Evolutionary conservation across 1,284 basidiomycete genomes (phyloP).

Genomic region (Blastosporella zonata): DNA sequence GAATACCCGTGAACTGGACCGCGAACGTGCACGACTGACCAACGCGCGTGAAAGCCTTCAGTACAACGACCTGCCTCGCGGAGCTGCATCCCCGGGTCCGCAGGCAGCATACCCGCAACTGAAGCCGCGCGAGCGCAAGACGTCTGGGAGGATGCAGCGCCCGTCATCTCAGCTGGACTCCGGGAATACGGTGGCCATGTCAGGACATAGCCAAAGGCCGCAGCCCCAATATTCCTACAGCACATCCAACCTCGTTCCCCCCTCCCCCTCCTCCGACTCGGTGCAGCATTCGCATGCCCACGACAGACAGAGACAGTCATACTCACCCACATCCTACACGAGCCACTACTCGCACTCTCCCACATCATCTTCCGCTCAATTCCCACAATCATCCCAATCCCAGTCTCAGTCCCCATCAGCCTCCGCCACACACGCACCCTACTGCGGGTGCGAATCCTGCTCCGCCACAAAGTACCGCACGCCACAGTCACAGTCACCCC

Average conservation of each 20-base stretch:
- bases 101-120: slow-evolving; percentile 16
- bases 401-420: not conserved
- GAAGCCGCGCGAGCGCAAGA: slow-evolving; percentile 33
- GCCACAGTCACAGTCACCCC: slow-evolving; percentile 25
- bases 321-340: slow-evolving; percentile 11
- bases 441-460: slow-evolving; percentile 60
- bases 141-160: slow-evolving; percentile 30
- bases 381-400: slow-evolving; percentile 4
- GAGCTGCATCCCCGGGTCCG: not conserved
- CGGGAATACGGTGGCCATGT: slow-evolving; percentile 4
- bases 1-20: slow-evolving; percentile 51
- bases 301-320: slow-evolving; percentile 19
- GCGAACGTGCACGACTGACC: slow-evolving; percentile 42
- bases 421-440: slow-evolving; percentile 42
- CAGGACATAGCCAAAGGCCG: slow-evolving; percentile 8
- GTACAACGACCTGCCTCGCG: slow-evolving; percentile 17
- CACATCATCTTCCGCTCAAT: slow-evolving; percentile 8
- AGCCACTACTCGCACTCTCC: slow-evolving; percentile 14
- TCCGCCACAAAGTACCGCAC: slow-evolving; percentile 50
- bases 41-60: slow-evolving; percentile 27
- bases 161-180: slow-evolving; percentile 18
- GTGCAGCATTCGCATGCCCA: slow-evolving; percentile 19
- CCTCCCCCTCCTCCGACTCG: slow-evolving; percentile 26
- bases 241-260: slow-evolving; percentile 37
- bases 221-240: slow-evolving; percentile 17